Percentiles rank a stretch among this genome's conserved stretches.
phyloP scores from a whole-genome alignment of 75 land plant species.

The Chamaecyparis obtusa region DNA sequence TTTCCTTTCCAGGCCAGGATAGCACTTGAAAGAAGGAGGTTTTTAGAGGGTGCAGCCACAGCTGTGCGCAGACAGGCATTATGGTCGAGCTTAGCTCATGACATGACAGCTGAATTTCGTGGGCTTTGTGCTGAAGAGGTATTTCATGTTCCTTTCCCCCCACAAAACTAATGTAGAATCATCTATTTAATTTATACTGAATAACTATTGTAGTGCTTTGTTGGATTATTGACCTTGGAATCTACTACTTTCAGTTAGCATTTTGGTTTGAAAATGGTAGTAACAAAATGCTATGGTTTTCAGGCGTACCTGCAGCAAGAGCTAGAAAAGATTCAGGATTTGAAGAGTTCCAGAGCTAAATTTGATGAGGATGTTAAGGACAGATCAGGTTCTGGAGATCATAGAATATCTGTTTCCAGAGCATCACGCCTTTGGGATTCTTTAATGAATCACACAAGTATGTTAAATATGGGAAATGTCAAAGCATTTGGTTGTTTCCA shows the following conservation, averaged over 20 bases:
- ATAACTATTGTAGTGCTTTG: background rate
- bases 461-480: slow-evolving; percentile 15
- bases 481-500: background rate
- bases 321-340: slow-evolving; percentile 86
- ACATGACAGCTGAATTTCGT: slow-evolving; percentile 98
- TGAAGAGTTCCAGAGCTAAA: slow-evolving; percentile 61
- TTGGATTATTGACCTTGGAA: background rate
- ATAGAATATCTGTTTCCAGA: slow-evolving; percentile 69
- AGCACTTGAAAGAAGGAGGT: slow-evolving; percentile 85
- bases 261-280: background rate
- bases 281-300: background rate
- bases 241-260: background rate
- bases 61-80: slow-evolving; percentile 87
- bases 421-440: slow-evolving; percentile 95
- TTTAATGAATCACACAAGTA: slow-evolving; percentile 77
- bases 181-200: background rate
- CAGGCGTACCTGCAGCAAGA: slow-evolving; percentile 99
- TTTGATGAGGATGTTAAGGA: slow-evolving; percentile 64
- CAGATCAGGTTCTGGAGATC: slow-evolving; percentile 45
- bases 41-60: slow-evolving; percentile 73
- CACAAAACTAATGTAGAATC: background rate
- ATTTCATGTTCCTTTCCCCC: background rate
- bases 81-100: slow-evolving; percentile 98
- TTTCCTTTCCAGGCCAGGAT: slow-evolving; percentile 77
- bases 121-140: slow-evolving; percentile 99